Evolutionary conservation across 129 eudicot genomes (phyloP).

Genomic region (Arctium minus): DNA sequence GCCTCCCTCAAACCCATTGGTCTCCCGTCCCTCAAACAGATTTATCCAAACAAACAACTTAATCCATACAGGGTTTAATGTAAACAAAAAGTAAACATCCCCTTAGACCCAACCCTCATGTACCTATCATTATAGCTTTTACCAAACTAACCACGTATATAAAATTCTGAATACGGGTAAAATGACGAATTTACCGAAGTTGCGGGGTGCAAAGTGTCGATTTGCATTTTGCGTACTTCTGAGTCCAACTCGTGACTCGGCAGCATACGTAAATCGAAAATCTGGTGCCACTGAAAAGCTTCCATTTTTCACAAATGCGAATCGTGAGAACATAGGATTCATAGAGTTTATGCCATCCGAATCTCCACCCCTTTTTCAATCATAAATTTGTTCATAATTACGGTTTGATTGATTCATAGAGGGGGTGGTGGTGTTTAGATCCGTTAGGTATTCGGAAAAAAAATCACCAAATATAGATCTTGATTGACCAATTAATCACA

Average conservation of each 20-base stretch:
- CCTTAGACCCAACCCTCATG: too few relatives aligned
- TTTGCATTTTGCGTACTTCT: not conserved
- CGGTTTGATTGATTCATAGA: constrained; percentile 25
- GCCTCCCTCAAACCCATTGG: too few relatives aligned
- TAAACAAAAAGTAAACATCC: too few relatives aligned
- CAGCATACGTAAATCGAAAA: constrained; percentile 24
- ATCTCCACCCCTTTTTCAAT: constrained; percentile 35
- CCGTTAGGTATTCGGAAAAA: constrained; percentile 19
- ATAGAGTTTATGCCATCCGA: constrained; percentile 24
- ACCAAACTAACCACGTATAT: too few relatives aligned
- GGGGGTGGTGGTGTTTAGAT: constrained; percentile 35
- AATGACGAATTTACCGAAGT: not conserved
- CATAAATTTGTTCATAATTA: constrained; percentile 4
- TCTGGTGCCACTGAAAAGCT: constrained; percentile 9
- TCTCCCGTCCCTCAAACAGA: too few relatives aligned
- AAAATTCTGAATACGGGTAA: not conserved
- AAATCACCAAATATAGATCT: constrained; percentile 21
- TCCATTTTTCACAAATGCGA: constrained; percentile 15
- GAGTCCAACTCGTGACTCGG: constrained; percentile 31
- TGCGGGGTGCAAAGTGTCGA: not conserved
- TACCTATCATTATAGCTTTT: too few relatives aligned
- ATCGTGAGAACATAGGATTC: constrained; percentile 15
- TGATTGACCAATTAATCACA: constrained; percentile 5
- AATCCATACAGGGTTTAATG: too few relatives aligned
- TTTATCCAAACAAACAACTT: too few relatives aligned